Evolutionary conservation across 768 basidiomycete species (phyloP).

Genomic region (Russula vinacea): DNA sequence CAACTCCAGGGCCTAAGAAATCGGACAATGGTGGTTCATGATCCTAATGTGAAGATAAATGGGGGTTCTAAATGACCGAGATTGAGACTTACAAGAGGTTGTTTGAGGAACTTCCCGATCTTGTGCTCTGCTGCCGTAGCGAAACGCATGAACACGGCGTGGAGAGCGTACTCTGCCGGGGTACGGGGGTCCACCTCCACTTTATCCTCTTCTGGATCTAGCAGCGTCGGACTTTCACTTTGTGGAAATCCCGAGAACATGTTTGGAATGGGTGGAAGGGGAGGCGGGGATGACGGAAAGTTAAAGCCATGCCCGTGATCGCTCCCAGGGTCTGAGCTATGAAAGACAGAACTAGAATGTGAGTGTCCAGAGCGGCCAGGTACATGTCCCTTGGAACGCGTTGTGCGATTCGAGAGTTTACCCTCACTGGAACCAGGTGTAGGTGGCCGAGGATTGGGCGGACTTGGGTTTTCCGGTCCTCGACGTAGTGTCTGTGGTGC

Average conservation of each 20-base stretch:
- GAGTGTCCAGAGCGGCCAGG: slow-evolving; percentile 74
- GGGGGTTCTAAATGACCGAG: neutral
- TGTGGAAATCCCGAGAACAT: slow-evolving; percentile 42
- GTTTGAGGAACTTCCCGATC: slow-evolving; percentile 69
- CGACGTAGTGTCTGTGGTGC: slow-evolving; percentile 41
- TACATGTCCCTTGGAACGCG: slow-evolving; percentile 56
- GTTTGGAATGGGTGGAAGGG: slow-evolving; percentile 74
- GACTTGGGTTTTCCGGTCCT: slow-evolving; percentile 46
- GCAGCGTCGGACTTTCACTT: slow-evolving; percentile 49
- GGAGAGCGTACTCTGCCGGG: slow-evolving; percentile 84
- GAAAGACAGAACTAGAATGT: slow-evolving; percentile 69
- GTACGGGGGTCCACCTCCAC: slow-evolving; percentile 70
- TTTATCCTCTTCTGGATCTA: slow-evolving; percentile 56
- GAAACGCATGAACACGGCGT: slow-evolving; percentile 85
- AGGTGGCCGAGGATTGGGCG: slow-evolving; percentile 56
- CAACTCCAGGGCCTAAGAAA: slow-evolving; percentile 68
- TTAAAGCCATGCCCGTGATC: slow-evolving; percentile 51
- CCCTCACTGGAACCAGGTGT: slow-evolving; percentile 55
- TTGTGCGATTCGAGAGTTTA: slow-evolving; percentile 37
- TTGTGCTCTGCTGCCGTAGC: slow-evolving; percentile 75
- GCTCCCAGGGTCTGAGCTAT: slow-evolving; percentile 67
- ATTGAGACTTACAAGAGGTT: slow-evolving; percentile 54
- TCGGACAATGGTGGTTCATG: slow-evolving; percentile 63
- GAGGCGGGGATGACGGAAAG: slow-evolving; percentile 60
- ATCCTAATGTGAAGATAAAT: slow-evolving; percentile 45